Base-by-base conservation (phyloP, 2,329 filamentous ascomycete genomes). In the Beauveria brongniartii region DNA sequence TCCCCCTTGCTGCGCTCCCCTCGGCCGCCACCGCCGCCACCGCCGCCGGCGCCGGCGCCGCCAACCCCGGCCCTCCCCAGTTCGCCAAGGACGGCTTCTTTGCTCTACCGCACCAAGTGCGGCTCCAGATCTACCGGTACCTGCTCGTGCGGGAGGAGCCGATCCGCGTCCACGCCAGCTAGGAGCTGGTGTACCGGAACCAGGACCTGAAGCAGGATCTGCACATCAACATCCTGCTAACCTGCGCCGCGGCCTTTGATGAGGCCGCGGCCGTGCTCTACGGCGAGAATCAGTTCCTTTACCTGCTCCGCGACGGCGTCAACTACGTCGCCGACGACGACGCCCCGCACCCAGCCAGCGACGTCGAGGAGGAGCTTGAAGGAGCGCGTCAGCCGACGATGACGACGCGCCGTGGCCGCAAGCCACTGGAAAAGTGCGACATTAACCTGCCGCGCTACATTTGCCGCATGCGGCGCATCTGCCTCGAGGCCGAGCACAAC, bases 221-320 rank as follows among this genome's bases (percentile, higher is more conserved):
- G 0, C 62, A 73, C 9, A 68, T 72, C 2, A 63, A 62, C 0
- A 73, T 83, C 48, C 67, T 83, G 26, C 34, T 1, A 16, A 57
- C 63, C 3, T 70, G 69, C 2, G 74, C 67, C 65, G 63, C 3
- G 58, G 62, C 1, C 64, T 79, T 71, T 37, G 7, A 52, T 0
- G 77, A 81, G 66, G 76, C 74, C 2, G 63, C 72, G 2, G 65
- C 65, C 1, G 67, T 82, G 5, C 70, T 83, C 1, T 83, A 80
- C 61, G 75, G 77, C 3, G 70, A 75, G 30, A 83, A 83, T 55
- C 71, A 56, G 0, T 83, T 83, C 62, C 64, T 71, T 1, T 82
- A 83, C 63, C 68, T 72, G 8, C 67, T 82, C 14, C 74, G 79
- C 1, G 78, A 82, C 62, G 61, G 61, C 16, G 64, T 54, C 8